Evolutionary conservation across 805 yeast species (phyloP).

Genomic region (Clavispora fructus): DNA sequence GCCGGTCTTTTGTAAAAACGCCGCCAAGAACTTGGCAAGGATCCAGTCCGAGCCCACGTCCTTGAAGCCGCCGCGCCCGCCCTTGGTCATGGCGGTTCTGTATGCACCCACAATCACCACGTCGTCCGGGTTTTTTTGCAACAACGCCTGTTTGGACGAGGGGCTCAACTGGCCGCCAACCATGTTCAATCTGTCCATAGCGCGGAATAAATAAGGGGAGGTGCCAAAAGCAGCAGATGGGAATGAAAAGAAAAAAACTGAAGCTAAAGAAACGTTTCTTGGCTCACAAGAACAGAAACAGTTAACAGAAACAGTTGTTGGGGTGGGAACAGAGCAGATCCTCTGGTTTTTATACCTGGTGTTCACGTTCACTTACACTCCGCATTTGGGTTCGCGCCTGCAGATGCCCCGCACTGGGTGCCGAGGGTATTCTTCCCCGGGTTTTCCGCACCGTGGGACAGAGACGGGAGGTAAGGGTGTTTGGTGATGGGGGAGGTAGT

Average conservation of each 20-base stretch:
- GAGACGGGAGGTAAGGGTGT: too few species aligned
- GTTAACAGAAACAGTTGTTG: neutral
- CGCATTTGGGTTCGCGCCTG: conserved; percentile 3
- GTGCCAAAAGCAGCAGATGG: neutral
- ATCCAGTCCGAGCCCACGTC: conserved; percentile 80
- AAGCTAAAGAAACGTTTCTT: neutral
- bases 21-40: conserved; percentile 58
- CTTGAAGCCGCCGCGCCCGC: conserved; percentile 80
- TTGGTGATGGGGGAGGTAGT: too few species aligned
- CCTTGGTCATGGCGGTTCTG: conserved; percentile 86
- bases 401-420: neutral
- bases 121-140: conserved; percentile 70
- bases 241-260: neutral
- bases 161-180: conserved; percentile 41
- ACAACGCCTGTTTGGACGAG: conserved; percentile 36
- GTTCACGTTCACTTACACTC: conserved; percentile 8
- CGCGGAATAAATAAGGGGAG: neutral
- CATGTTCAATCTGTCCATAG: conserved; percentile 44
- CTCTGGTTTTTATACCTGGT: neutral
- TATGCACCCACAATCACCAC: conserved; percentile 87
- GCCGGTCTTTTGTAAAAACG: conserved; percentile 50
- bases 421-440: neutral
- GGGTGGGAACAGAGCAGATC: neutral
- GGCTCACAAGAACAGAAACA: neutral
- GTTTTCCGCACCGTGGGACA: too few species aligned